Percentiles rank a stretch among this genome's conserved stretches.
These are phyloP conservation scores for Smallanthus sonchifolius DNA, from an alignment of 129 eudicot genomes.

Conservation along the genomic window DNA sequence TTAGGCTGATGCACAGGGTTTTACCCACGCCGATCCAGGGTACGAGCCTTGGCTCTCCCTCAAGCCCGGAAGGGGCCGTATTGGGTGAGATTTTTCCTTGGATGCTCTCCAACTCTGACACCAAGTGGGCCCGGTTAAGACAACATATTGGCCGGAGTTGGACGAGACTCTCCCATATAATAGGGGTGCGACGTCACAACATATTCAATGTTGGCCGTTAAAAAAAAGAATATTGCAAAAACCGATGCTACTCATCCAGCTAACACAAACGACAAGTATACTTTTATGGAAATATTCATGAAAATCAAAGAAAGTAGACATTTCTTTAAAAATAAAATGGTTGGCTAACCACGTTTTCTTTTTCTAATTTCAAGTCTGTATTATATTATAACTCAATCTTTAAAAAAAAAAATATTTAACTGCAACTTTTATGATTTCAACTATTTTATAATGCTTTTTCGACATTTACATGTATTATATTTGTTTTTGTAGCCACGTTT, in stretches of 20 bases:
- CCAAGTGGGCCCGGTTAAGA: no score
- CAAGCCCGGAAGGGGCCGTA: no score
- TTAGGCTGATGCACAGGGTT: no score
- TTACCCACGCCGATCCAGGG: no score
- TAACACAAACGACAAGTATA: slow-evolving; percentile 4
- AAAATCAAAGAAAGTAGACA: background rate
- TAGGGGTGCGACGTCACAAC: no score
- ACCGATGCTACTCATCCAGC: background rate
- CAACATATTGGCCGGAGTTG: no score
- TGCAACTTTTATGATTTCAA: background rate
- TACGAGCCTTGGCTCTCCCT: no score
- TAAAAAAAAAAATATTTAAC: background rate
- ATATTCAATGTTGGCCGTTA: no score
- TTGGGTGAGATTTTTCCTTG: no score
- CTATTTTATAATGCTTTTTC: background rate
- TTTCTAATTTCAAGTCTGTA: background rate
- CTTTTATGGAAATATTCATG: background rate
- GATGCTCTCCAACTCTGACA: no score
- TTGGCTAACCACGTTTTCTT: slow-evolving; percentile 12
- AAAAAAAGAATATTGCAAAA: background rate
- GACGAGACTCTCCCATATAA: no score
- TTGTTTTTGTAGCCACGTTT: background rate
- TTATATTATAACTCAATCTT: background rate
- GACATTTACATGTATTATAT: background rate
- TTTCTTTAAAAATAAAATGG: background rate